phyloP scores from a whole-genome alignment of 352 stramenopile genomes.

The Phytophthora syringae region DNA sequence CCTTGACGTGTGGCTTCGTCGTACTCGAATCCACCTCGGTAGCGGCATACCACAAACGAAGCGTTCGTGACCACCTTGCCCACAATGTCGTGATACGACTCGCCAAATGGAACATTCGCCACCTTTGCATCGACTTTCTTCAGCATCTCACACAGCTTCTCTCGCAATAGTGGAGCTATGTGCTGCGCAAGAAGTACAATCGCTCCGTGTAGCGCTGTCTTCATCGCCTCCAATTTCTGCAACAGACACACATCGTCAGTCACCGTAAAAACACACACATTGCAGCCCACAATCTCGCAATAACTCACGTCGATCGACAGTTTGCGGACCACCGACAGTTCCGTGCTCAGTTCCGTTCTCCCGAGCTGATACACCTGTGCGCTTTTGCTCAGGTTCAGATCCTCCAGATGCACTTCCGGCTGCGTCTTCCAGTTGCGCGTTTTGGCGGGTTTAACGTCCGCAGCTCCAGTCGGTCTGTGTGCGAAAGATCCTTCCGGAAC shows the following conservation, averaged over 20 bases:
- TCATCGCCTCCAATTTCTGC: conserved; percentile 62
- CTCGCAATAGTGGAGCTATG: conserved; percentile 66
- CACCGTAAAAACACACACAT: neutral
- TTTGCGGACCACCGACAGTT: conserved; percentile 59
- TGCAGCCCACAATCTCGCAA: neutral
- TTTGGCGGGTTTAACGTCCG: conserved; percentile 20
- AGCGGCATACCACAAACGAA: conserved; percentile 83
- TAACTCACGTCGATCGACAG: conserved; percentile 49
- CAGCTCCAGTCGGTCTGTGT: conserved; percentile 22
- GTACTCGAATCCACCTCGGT: conserved; percentile 84
- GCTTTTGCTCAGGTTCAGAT: conserved; percentile 51
- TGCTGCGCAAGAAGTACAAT: conserved; percentile 84
- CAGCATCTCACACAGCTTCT: conserved; percentile 69
- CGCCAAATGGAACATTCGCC: conserved; percentile 72
- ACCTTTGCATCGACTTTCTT: conserved; percentile 81
- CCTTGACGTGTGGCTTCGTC: conserved; percentile 71
- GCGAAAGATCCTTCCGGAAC: conserved; percentile 65
- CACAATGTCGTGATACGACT: conserved; percentile 81
- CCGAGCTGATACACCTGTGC: conserved; percentile 53
- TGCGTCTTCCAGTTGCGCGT: conserved; percentile 53
- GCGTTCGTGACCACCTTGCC: conserved; percentile 80
- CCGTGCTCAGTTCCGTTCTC: conserved; percentile 40
- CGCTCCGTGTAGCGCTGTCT: conserved; percentile 52
- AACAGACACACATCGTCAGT: conserved; percentile 3
- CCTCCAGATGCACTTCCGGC: conserved; percentile 56